Evolutionary conservation across 371 early-diverging fungal species (phyloP), one percentile per base, ranked within the genome.

Genomic region (Catenaria anguillulae): DNA sequence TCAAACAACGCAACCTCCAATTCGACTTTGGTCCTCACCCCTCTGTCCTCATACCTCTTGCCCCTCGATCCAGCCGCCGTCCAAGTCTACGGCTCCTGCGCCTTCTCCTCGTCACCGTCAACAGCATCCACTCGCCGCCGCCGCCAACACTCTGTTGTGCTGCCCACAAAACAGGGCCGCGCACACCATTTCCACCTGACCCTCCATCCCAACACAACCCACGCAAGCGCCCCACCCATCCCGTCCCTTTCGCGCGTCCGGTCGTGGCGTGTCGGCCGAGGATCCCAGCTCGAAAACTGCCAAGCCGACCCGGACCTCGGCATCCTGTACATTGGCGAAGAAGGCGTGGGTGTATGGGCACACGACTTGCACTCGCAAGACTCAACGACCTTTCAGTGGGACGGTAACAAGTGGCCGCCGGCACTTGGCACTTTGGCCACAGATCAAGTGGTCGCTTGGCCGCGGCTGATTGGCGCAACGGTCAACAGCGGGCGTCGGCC

Each of bases 71-170:
- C 34, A 1, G 24, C 23, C 21, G 19, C 8, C 8, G n/a, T 56
- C n/a, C n/a, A 21, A 17, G 37, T 56, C 19, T 56, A 56, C 56
- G 56, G 56, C 37, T 56, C 56, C 21, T 56, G 56, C 33, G 33
- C 33, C 8, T 54, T 8, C 54, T 8, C 54, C 8, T 6, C 54
- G 31, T 6, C 8, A 4, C 4, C 54, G 26, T 15, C 54, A 4
- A 29, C 54, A 5, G 33, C 26, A 56, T 24, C n/a, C 23, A 23
- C 46, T 46, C 46, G n/a, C 24, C 10, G 19, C 15, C n/a, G n/a
- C n/a, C n/a, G n/a, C n/a, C n/a, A n/a, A n/a, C n/a, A n/a, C n/a
- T n/a, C n/a, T n/a, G n/a, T 56, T 10, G 21, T 56, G 2, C 19
- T 56, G 19, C 2, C 56, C n/a, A 56, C 56, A 23, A 56, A 56